A percentile compares a stretch with the other conserved stretches of the same genome.
Evolutionary conservation across 495 filamentous ascomycete genomes (phyloP).

Genomic region (Annulohypoxylon stygium): DNA sequence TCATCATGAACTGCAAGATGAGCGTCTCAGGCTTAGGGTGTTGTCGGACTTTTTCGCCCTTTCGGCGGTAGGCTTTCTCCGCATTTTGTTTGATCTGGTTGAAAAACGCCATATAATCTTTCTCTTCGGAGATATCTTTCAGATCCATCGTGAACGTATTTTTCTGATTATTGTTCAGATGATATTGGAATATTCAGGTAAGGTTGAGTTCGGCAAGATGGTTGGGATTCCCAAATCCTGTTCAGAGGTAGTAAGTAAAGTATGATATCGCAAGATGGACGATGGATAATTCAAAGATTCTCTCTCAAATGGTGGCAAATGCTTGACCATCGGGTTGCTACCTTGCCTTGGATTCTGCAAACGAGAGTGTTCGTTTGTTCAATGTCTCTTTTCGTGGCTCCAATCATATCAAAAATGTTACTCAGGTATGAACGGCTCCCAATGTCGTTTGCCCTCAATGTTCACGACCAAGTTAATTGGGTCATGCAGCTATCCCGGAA

Average conservation of each 20-base stretch:
- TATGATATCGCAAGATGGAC: background rate
- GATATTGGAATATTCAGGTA: background rate
- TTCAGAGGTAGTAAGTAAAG: background rate
- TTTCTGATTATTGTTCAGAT: background rate
- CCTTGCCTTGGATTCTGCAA: background rate
- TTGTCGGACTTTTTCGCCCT: conserved; percentile 38
- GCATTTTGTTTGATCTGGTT: conserved; percentile 6
- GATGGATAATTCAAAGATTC: background rate
- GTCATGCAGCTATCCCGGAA: conserved; percentile 5
- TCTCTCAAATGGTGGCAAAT: background rate
- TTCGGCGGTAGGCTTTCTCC: conserved; percentile 23
- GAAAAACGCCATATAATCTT: background rate
- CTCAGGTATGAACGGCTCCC: background rate
- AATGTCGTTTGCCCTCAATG: conserved; percentile 2
- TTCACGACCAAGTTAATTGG: background rate
- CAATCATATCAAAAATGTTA: background rate
- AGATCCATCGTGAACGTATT: conserved; percentile 16
- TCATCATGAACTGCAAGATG: conserved; percentile 13
- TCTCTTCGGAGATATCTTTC: background rate
- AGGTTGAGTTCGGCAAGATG: background rate
- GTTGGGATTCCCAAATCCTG: background rate
- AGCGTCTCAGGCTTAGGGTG: conserved; percentile 17
- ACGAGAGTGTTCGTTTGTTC: conserved; percentile 2
- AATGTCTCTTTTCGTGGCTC: conserved; percentile 11
- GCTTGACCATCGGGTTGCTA: background rate